Evolutionary conservation across 345 rosid species (phyloP).

Genomic region (Aegle marmelos): DNA sequence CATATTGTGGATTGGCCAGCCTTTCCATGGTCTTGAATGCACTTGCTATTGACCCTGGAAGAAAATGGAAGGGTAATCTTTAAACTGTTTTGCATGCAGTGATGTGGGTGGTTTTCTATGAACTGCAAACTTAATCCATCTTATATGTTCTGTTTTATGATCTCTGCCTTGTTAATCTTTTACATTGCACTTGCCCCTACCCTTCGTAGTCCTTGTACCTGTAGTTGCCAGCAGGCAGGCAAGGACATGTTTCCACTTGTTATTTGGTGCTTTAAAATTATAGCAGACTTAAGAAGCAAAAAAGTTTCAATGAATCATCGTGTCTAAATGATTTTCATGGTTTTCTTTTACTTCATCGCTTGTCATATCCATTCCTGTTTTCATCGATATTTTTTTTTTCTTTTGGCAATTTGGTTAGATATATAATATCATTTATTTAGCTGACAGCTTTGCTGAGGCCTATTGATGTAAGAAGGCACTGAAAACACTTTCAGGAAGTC

Average conservation of each 20-base stretch:
- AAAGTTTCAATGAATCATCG: neutral
- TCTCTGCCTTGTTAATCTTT: neutral
- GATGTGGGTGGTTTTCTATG: neutral
- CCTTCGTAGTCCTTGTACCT: neutral
- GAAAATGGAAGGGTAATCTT: conserved; percentile 80
- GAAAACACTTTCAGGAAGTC: neutral
- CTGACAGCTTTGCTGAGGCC: neutral
- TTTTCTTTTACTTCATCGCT: neutral
- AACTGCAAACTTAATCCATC: neutral
- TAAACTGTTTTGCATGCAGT: neutral
- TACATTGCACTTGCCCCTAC: neutral
- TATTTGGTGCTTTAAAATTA: neutral
- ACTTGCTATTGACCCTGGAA: conserved; percentile 79
- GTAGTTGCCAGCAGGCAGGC: neutral
- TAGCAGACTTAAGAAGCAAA: neutral
- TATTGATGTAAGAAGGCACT: neutral
- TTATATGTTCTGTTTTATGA: neutral
- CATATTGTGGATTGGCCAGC: conserved; percentile 82
- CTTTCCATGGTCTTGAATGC: conserved; percentile 90
- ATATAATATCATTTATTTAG: neutral
- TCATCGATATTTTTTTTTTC: neutral
- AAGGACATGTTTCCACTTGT: neutral
- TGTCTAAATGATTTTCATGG: neutral
- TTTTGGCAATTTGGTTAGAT: neutral
- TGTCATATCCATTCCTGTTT: neutral